Evolutionary conservation across 768 basidiomycete species (phyloP), one percentile per base, ranked within the genome.

Genomic region (Kwoniella mangroviensis): DNA sequence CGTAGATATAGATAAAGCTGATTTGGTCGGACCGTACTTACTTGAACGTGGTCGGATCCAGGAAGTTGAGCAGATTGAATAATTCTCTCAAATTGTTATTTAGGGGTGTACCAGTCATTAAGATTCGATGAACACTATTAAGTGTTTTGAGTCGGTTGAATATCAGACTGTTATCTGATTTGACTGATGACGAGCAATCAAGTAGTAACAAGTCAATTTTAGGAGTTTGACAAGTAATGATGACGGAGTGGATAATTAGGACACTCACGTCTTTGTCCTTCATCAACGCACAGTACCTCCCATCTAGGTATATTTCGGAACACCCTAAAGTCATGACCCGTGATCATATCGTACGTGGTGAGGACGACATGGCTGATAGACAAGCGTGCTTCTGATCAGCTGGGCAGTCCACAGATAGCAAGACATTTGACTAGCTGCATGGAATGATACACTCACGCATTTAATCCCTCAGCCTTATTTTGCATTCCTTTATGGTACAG

Each of bases 61-160:
- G 87, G 85, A 98, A 98, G 81, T 94, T 92, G 90, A 99, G 94
- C 53, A 99, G 86, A 81, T 95, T 98, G 86, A 98, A 96, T 26
- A 99, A 84, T 83, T 99, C 97, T 57, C 93, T 88, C 24, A 99
- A 91, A 79, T 98, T 98, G 85, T 98, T 98, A 83, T 98, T 98
- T 68, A 98, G 83, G 0, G 96, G 96, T 0, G 97, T 98, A 87
- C 94, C 93, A 55, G 95, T 95, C 89, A 95, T 91, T 61, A 96
- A 90, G 17, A 97, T 86, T 43, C 93, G 88, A 80, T 96, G 93
- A 3, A 88, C 84, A 42, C 86, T 88, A 55, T 89, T 91, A 61
- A 98, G 85, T 68, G 92, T 91, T 65, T 90, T 91, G 51, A 96
- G 85, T 70, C 91, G 90, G 80, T 86, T 90, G 85, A 95, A 95